phyloP scores from a whole-genome alignment of 192 early-diverging fungal genomes.

The Dissophora globulifera region DNA sequence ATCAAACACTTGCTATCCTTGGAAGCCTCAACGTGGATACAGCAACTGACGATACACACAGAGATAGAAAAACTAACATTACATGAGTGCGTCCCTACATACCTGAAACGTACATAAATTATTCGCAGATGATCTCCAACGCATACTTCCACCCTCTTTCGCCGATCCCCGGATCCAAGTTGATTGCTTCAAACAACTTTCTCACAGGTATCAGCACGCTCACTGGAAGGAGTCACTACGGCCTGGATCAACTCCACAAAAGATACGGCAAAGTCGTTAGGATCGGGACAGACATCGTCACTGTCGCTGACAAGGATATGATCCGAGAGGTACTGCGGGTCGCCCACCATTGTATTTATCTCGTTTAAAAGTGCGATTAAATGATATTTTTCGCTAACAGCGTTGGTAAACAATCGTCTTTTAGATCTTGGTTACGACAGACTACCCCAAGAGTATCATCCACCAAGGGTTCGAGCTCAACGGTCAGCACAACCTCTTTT shows the following conservation, averaged over 20 bases:
- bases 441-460: constrained; percentile 22
- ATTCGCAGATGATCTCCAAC: constrained; percentile 24
- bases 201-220: not conserved
- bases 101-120: too few species aligned
- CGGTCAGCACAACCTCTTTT: constrained; percentile 35
- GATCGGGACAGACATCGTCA: constrained; percentile 38
- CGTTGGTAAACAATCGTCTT: too few species aligned
- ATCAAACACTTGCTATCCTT: too few species aligned
- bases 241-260: constrained; percentile 26
- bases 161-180: constrained; percentile 30
- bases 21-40: too few species aligned
- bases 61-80: too few species aligned
- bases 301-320: constrained; percentile 56
- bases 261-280: constrained; percentile 56
- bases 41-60: too few species aligned
- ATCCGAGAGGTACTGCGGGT: constrained; percentile 44
- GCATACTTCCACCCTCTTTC: constrained; percentile 40
- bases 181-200: constrained; percentile 23
- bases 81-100: too few species aligned
- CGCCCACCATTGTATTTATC: too few species aligned
- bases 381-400: too few species aligned
- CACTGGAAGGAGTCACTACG: constrained; percentile 17
- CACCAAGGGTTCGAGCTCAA: constrained; percentile 21
- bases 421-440: constrained; percentile 25
- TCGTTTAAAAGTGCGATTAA: too few species aligned